phyloP scores from a whole-genome alignment of 306 rosid species.

The Begonia masoniana region DNA sequence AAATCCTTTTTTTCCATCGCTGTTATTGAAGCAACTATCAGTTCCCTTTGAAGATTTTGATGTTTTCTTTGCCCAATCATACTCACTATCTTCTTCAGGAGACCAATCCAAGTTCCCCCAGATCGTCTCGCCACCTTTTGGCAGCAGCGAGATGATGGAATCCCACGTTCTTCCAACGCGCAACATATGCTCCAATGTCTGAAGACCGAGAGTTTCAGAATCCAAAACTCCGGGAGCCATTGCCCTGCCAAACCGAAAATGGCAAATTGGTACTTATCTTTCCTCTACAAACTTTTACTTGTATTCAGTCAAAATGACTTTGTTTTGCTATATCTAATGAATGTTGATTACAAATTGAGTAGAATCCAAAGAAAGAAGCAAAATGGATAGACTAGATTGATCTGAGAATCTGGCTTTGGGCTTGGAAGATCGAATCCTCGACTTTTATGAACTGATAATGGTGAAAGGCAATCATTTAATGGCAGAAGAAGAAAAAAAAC shows the following conservation, averaged over 20 bases:
- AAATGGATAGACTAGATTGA: background rate
- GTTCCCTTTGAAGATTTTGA: constrained; percentile 10
- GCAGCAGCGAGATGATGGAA: constrained; percentile 56
- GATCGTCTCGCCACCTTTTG: constrained; percentile 73
- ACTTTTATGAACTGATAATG: no score
- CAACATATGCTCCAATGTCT: constrained; percentile 43
- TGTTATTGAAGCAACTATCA: constrained; percentile 12
- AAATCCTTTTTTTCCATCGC: constrained; percentile 16
- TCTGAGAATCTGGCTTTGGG: no score
- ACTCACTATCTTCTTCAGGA: constrained; percentile 35
- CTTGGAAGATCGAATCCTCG: no score
- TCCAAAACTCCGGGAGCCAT: constrained; percentile 53
- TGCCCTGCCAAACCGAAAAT: constrained; percentile 33
- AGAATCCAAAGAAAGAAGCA: background rate
- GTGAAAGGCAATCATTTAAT: no score
- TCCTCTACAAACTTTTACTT: background rate
- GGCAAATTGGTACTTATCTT: background rate
- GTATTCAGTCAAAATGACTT: background rate
- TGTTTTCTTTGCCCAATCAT: constrained; percentile 24
- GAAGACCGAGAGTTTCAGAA: constrained; percentile 44
- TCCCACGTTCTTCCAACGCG: constrained; percentile 66
- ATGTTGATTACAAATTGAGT: no score
- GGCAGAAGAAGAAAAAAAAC: constrained; percentile 11
- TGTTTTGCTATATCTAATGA: background rate
- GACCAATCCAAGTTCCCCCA: constrained; percentile 63